These are phyloP conservation scores for Lactarius deliciosus DNA, from an alignment of 768 basidiomycete genomes.

Conservation along the genomic window DNA sequence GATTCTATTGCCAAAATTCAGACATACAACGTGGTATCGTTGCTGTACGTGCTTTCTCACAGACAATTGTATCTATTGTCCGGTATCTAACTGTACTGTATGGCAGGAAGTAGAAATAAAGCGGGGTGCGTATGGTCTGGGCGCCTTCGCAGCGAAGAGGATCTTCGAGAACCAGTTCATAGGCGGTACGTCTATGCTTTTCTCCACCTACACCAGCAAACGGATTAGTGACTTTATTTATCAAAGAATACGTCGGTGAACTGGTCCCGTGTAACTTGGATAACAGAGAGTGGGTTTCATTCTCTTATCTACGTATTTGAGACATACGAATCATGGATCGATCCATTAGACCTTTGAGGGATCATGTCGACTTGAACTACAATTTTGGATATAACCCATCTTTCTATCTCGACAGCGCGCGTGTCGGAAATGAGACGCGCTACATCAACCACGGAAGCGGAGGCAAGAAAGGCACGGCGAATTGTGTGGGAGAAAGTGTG, in stretches of 20 bases:
- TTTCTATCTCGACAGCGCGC: slow-evolving; percentile 52
- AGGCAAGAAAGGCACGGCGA: slow-evolving; percentile 34
- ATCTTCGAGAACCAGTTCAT: slow-evolving; percentile 23
- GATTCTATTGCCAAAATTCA: slow-evolving; percentile 13
- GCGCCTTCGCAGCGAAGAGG: slow-evolving; percentile 42
- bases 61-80: too few relatives aligned
- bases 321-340: not conserved
- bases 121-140: slow-evolving; percentile 47
- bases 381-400: slow-evolving; percentile 53
- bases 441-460: slow-evolving; percentile 60
- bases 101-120: slow-evolving; percentile 20
- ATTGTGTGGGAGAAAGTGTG: slow-evolving; percentile 50
- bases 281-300: slow-evolving; percentile 49
- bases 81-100: not conserved
- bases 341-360: slow-evolving; percentile 42
- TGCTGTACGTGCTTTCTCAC: slow-evolving; percentile 6
- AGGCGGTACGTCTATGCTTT: slow-evolving; percentile 29
- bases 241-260: slow-evolving; percentile 67
- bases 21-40: slow-evolving; percentile 20
- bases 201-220: not conserved
- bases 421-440: slow-evolving; percentile 60
- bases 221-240: not conserved
- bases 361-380: slow-evolving; percentile 57
- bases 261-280: slow-evolving; percentile 43
- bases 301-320: not conserved